These are phyloP conservation scores for Pythium apleroticum DNA, from an alignment of 352 stramenopile genomes.

Conservation along the genomic window DNA sequence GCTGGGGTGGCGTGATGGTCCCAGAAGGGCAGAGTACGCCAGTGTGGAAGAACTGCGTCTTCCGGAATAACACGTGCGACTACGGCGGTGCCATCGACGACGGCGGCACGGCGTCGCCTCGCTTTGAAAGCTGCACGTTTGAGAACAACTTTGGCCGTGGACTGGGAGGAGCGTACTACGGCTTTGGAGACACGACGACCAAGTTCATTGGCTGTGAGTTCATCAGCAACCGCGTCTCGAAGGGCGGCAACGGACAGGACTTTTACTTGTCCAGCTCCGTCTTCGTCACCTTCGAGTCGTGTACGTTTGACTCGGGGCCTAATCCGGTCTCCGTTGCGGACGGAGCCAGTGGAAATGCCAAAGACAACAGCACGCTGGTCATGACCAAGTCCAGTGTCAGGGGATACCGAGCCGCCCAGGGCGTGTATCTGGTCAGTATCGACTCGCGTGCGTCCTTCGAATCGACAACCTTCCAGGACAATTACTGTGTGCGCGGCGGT, in stretches of 20 bases:
- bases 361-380: conserved; percentile 22
- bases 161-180: conserved; percentile 27
- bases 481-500: conserved; percentile 15
- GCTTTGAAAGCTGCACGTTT: conserved; percentile 27
- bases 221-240: conserved; percentile 22
- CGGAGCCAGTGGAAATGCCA: conserved; percentile 12
- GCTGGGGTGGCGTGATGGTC: conserved; percentile 23
- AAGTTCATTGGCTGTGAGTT: conserved; percentile 24
- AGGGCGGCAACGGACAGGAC: conserved; percentile 27
- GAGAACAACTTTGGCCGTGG: conserved; percentile 20
- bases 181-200: conserved; percentile 23
- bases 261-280: conserved; percentile 31
- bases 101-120: conserved; percentile 13
- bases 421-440: conserved; percentile 11
- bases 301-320: conserved; percentile 20
- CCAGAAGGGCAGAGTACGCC: conserved; percentile 19
- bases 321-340: conserved; percentile 20
- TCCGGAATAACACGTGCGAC: conserved; percentile 30
- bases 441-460: conserved; percentile 14
- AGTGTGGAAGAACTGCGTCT: conserved; percentile 21
- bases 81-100: conserved; percentile 31
- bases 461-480: conserved; percentile 15
- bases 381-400: conserved; percentile 1
- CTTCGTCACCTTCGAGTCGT: conserved; percentile 17
- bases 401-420: conserved; percentile 4